Evolutionary conservation across 768 basidiomycete genomes (phyloP).

Genomic region (Ramaria sp.): DNA sequence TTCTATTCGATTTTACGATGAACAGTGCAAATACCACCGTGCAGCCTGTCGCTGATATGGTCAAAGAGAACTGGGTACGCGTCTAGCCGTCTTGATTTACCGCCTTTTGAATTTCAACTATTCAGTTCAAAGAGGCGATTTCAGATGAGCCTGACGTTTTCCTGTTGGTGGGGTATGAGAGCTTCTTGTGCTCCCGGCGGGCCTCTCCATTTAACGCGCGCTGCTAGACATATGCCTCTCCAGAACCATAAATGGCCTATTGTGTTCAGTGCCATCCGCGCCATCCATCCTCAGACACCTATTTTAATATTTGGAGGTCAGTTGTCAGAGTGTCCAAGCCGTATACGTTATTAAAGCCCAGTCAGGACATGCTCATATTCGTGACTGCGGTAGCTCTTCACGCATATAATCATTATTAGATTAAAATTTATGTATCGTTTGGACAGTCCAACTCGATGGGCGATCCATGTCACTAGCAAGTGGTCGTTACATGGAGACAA

Average conservation of each 20-base stretch:
- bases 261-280: conserved; percentile 65
- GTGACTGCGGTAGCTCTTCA: conserved; percentile 52
- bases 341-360: neutral
- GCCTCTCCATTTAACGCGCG: neutral
- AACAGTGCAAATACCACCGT: conserved; percentile 66
- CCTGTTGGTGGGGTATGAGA: conserved; percentile 52
- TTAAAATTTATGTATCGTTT: neutral
- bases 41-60: conserved; percentile 62
- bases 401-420: neutral
- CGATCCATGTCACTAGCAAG: conserved; percentile 75
- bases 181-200: neutral
- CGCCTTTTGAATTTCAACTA: neutral
- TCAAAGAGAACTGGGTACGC: conserved; percentile 66
- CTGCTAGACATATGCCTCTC: conserved; percentile 72
- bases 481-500: conserved; percentile 87
- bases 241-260: conserved; percentile 57
- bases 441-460: conserved; percentile 51
- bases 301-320: conserved; percentile 74
- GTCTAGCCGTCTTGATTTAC: neutral
- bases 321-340: neutral
- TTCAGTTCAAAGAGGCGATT: conserved; percentile 68
- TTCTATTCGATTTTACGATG: conserved; percentile 66
- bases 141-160: conserved; percentile 76
- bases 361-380: conserved; percentile 62
- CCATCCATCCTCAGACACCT: conserved; percentile 61